Evolutionary conservation across 805 yeast species (phyloP), one percentile per base, ranked within the genome.

Genomic region (Lachancea thermotolerans): DNA sequence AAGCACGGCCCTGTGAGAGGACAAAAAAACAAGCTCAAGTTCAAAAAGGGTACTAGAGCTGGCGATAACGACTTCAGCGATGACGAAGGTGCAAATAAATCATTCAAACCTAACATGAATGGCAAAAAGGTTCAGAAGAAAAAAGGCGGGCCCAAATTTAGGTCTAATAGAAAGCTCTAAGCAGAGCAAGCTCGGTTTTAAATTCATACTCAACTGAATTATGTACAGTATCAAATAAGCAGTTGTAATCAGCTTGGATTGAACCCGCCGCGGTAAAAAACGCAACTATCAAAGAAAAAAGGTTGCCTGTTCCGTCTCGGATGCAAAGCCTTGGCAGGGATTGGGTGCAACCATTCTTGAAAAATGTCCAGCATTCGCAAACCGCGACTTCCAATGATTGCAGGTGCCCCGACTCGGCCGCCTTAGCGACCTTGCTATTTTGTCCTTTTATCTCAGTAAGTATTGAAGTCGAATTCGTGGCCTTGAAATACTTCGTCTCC

Each of bases 1-100:
- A 83, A 79, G 64, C 85, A 84, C 56, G 97, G 93, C 18, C 98
- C 98, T 28, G 80, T 89, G 3, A 82, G 96, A 66, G 96, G 97
- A 47, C 96, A 87, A 71, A 80, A 79, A 70, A 90, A 90, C 66
- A 88, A 80, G 69, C 77, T 91, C 74, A 91, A 89, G 68, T 91
- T 79, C 70, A 86, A 84, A 68, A 80, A 83, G 62, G 75, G 79
- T 41, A 71, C 73, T 44, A 71, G 72, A 41, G 74, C 74, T 28
- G 71, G 68, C 17, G 78, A 75, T 32, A 77, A 71, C 39, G 82
- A 74, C 49, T 77, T 72, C 41, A 80, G 74, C 35, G 79, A 70
- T 47, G 78, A 69, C 55, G 75, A 71, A 37, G 70, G 62, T 15
- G 73, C 62, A 31, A 60, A 55, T 27, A 61, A 57, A 17, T 62